Percentiles rank a stretch among this genome's conserved stretches.
phyloP scores from a whole-genome alignment of 371 early-diverging fungal genomes.

The Sporodiniella umbellata region DNA sequence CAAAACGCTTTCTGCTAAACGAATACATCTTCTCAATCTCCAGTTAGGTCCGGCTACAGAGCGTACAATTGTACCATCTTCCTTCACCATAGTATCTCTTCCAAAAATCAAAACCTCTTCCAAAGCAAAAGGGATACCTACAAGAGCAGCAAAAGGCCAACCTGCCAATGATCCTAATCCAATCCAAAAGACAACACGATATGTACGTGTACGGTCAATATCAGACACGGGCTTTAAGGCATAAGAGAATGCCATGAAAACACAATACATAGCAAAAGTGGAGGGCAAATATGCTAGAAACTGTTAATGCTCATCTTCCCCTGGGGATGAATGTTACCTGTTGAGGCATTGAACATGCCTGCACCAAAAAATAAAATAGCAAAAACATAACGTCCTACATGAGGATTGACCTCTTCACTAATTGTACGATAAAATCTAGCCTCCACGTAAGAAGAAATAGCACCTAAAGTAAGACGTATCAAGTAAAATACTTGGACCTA shows the following conservation, averaged over 20 bases:
- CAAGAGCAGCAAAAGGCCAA: slow-evolving; percentile 87
- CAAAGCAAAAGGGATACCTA: slow-evolving; percentile 75
- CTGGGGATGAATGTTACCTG: slow-evolving; percentile 42
- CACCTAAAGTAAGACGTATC: slow-evolving; percentile 62
- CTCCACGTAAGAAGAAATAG: slow-evolving; percentile 69
- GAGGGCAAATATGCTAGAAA: slow-evolving; percentile 83
- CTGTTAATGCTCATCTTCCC: neutral
- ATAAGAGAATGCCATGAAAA: slow-evolving; percentile 72
- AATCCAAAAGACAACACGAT: slow-evolving; percentile 55
- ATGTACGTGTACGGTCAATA: slow-evolving; percentile 44
- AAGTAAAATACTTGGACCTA: slow-evolving; percentile 77
- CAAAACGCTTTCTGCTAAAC: slow-evolving; percentile 31
- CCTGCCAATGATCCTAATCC: slow-evolving; percentile 75
- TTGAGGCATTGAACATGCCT: slow-evolving; percentile 84
- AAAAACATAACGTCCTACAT: slow-evolving; percentile 68
- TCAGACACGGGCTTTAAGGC: slow-evolving; percentile 54
- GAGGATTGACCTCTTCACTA: slow-evolving; percentile 57
- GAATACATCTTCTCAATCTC: slow-evolving; percentile 43
- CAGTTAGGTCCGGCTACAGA: slow-evolving; percentile 30
- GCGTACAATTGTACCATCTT: slow-evolving; percentile 26
- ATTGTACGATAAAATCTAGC: slow-evolving; percentile 68
- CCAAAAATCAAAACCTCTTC: slow-evolving; percentile 68
- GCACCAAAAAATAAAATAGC: slow-evolving; percentile 66
- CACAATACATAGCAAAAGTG: slow-evolving; percentile 87
- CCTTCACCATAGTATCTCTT: slow-evolving; percentile 26